These are phyloP conservation scores for Wickerhamiella pararugosa DNA, from an alignment of 1,139 yeast genomes.

Conservation along the genomic window DNA sequence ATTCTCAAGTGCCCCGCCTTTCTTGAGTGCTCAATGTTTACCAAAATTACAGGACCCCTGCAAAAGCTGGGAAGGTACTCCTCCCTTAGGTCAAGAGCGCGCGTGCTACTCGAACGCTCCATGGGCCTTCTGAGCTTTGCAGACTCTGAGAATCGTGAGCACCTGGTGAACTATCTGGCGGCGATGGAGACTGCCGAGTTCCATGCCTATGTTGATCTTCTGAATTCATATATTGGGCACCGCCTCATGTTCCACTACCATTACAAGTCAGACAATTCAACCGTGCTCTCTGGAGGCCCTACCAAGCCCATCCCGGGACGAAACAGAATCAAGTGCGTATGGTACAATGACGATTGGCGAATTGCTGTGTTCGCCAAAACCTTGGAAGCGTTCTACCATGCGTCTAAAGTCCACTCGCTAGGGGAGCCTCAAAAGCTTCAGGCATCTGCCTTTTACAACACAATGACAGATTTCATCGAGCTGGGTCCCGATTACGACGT, in stretches of 20 bases:
- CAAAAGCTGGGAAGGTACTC: slow-evolving; percentile 17
- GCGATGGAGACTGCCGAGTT: slow-evolving; percentile 11
- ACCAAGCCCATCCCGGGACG: slow-evolving; percentile 12
- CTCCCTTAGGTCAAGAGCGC: slow-evolving; percentile 16
- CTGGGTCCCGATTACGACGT: slow-evolving; percentile 64
- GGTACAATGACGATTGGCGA: slow-evolving; percentile 75
- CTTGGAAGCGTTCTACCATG: slow-evolving; percentile 34
- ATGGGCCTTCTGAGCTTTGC: slow-evolving; percentile 13
- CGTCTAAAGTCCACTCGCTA: slow-evolving; percentile 8
- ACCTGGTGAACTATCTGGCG: slow-evolving; percentile 7
- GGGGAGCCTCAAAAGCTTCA: slow-evolving; percentile 26
- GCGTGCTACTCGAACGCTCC: slow-evolving; percentile 15
- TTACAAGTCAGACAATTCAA: slow-evolving; percentile 11
- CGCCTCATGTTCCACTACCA: slow-evolving; percentile 19
- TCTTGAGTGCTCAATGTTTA: slow-evolving; percentile 17
- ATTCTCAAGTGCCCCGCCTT: slow-evolving; percentile 16
- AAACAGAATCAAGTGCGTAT: slow-evolving; percentile 34
- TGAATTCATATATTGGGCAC: slow-evolving; percentile 27
- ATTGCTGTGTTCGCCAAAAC: slow-evolving; percentile 49
- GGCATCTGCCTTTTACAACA: slow-evolving; percentile 53
- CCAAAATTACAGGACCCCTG: slow-evolving; percentile 17
- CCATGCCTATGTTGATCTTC: slow-evolving; percentile 22
- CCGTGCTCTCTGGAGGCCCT: slow-evolving; percentile 1
- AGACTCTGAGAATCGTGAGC: neutral
- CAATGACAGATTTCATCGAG: slow-evolving; percentile 67